phyloP scores from a whole-genome alignment of 2,329 filamentous ascomycete species.

The Fusarium dimerum region DNA sequence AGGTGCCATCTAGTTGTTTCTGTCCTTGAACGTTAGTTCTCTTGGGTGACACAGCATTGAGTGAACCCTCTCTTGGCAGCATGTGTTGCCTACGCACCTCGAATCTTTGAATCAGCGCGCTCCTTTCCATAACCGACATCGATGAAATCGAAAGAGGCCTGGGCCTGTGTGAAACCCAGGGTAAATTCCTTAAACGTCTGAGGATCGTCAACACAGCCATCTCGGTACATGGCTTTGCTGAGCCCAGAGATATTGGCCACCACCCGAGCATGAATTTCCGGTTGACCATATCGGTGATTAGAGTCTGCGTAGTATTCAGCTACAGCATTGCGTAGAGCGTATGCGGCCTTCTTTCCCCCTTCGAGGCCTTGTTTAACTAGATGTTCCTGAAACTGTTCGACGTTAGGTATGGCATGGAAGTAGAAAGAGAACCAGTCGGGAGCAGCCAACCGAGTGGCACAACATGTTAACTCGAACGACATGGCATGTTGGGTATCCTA shows the following conservation, averaged over 20 bases:
- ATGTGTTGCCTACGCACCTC: slow-evolving; percentile 42
- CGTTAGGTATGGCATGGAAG: not conserved
- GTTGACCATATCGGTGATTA: slow-evolving; percentile 22
- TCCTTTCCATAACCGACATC: slow-evolving; percentile 63
- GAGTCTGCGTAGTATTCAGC: slow-evolving; percentile 36
- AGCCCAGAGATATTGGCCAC: slow-evolving; percentile 57
- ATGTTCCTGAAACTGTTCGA: slow-evolving; percentile 55
- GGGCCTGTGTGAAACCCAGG: slow-evolving; percentile 60
- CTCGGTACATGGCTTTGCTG: slow-evolving; percentile 48
- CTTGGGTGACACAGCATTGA: not conserved
- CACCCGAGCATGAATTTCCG: slow-evolving; percentile 58
- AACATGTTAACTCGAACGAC: not conserved
- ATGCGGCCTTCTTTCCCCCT: slow-evolving; percentile 55
- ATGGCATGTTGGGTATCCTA: slow-evolving; percentile 3
- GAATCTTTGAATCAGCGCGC: slow-evolving; percentile 60
- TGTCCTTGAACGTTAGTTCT: slow-evolving; percentile 26
- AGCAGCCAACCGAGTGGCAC: not conserved
- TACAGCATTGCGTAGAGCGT: slow-evolving; percentile 50
- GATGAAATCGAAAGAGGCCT: slow-evolving; percentile 63
- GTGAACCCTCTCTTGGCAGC: not conserved
- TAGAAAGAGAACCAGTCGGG: not conserved
- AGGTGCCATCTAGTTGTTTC: slow-evolving; percentile 59
- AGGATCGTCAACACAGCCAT: slow-evolving; percentile 47
- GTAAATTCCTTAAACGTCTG: slow-evolving; percentile 57
- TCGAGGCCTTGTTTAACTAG: slow-evolving; percentile 56